Evolutionary conservation across 2,329 filamentous ascomycete genomes (phyloP).

Genomic region (Calycina herbarum): DNA sequence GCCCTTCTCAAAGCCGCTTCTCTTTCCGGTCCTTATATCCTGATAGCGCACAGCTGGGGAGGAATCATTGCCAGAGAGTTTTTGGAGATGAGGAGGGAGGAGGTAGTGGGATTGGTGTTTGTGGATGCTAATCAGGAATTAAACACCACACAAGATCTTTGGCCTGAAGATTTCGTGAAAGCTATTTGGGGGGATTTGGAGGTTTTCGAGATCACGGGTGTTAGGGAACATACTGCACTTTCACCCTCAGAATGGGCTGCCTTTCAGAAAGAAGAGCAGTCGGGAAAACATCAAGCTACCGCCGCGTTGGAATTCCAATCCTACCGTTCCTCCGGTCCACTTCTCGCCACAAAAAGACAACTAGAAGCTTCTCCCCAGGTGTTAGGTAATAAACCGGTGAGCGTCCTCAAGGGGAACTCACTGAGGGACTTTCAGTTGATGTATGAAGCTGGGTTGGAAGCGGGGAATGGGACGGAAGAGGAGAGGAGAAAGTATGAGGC

Average conservation of each 20-base stretch:
- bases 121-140: constrained; percentile 17
- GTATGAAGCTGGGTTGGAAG: constrained; percentile 20
- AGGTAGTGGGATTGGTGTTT: constrained; percentile 19
- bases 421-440: constrained; percentile 19
- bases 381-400: constrained; percentile 19
- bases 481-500: constrained; percentile 11
- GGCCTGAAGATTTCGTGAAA: constrained; percentile 1
- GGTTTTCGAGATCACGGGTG: constrained; percentile 9
- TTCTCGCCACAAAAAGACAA: constrained; percentile 23
- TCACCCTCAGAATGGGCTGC: constrained; percentile 12
- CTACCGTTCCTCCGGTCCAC: neutral
- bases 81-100: constrained; percentile 13
- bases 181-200: constrained; percentile 10
- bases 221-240: constrained; percentile 6
- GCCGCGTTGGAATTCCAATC: neutral
- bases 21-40: constrained; percentile 15
- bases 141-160: neutral
- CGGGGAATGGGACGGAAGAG: constrained; percentile 20
- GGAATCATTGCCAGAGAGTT: constrained; percentile 22
- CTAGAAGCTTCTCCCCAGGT: constrained; percentile 13
- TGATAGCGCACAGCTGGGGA: constrained; percentile 20
- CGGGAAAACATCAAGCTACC: neutral
- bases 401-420: constrained; percentile 20
- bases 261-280: neutral
- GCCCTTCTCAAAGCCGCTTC: constrained; percentile 12